A percentile compares a stretch with the other conserved stretches of the same genome.
These are phyloP conservation scores for Terfezia claveryi DNA, from an alignment of 495 filamentous ascomycete species.

Conservation along the genomic window DNA sequence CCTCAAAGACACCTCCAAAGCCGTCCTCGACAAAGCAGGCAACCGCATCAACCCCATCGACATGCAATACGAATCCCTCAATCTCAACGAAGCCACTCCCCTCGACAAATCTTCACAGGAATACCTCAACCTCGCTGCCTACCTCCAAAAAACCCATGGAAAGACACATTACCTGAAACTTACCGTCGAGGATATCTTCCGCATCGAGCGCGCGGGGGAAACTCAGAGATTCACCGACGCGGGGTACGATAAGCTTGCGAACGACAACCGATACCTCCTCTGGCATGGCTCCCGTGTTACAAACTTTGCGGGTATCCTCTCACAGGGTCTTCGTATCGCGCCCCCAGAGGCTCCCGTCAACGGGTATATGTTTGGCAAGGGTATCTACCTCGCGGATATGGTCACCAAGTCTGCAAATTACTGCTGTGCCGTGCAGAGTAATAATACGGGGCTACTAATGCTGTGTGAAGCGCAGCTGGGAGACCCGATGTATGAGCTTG, in stretches of 20 bases:
- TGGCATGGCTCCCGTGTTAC: slow-evolving; percentile 69
- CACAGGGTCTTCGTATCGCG: slow-evolving; percentile 67
- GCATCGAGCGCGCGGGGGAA: slow-evolving; percentile 58
- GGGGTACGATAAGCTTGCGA: slow-evolving; percentile 23
- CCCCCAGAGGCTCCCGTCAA: slow-evolving; percentile 59
- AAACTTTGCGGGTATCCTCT: slow-evolving; percentile 66
- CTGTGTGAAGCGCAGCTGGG: slow-evolving; percentile 68
- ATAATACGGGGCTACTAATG: slow-evolving; percentile 34
- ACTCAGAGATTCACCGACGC: slow-evolving; percentile 40
- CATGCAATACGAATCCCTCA: slow-evolving; percentile 44
- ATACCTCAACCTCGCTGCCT: slow-evolving; percentile 38
- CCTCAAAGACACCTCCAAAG: slow-evolving; percentile 38
- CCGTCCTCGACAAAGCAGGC: slow-evolving; percentile 24
- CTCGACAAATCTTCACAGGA: slow-evolving; percentile 37
- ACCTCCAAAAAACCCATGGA: slow-evolving; percentile 42
- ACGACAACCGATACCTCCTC: slow-evolving; percentile 43
- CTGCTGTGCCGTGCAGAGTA: slow-evolving; percentile 31
- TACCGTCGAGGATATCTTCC: slow-evolving; percentile 54
- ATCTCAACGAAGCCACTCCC: slow-evolving; percentile 52
- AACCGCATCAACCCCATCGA: slow-evolving; percentile 35
- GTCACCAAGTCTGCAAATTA: slow-evolving; percentile 55
- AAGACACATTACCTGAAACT: slow-evolving; percentile 36
- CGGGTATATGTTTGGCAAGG: slow-evolving; percentile 72
- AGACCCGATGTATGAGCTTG: slow-evolving; percentile 39
- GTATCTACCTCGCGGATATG: slow-evolving; percentile 80